Evolutionary conservation across 257 asterid genomes (phyloP).

Genomic region (Rhazya stricta): DNA sequence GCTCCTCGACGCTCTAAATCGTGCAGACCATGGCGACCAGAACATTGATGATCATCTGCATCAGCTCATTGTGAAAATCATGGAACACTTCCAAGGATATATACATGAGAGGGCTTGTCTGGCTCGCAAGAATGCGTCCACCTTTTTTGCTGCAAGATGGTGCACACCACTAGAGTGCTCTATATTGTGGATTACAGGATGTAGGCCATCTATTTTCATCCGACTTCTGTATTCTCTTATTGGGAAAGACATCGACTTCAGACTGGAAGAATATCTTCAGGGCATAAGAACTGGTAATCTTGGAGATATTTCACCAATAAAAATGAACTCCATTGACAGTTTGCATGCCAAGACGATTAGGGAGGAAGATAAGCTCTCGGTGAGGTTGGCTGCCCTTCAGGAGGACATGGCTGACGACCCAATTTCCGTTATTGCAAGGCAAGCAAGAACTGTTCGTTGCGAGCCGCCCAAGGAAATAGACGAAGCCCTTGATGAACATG

Average conservation of each 20-base stretch:
- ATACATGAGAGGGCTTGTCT: slow-evolving; percentile 10
- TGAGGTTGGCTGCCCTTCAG: slow-evolving; percentile 29
- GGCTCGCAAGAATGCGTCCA: slow-evolving; percentile 21
- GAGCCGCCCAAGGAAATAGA: not conserved
- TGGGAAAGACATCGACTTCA: slow-evolving; percentile 22
- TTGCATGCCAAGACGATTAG: slow-evolving; percentile 17
- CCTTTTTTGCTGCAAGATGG: slow-evolving; percentile 31
- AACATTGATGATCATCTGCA: not conserved
- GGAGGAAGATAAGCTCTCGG: slow-evolving; percentile 27
- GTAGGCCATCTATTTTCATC: slow-evolving; percentile 35
- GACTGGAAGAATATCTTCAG: slow-evolving; percentile 16
- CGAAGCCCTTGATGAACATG: slow-evolving; percentile 24
- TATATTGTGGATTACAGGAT: slow-evolving; percentile 34
- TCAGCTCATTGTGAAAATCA: slow-evolving; percentile 10
- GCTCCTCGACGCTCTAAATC: not conserved
- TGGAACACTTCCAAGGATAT: slow-evolving; percentile 40
- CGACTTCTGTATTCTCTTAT: slow-evolving; percentile 33
- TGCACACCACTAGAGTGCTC: slow-evolving; percentile 34
- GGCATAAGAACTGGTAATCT: not conserved
- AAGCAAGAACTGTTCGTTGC: not conserved
- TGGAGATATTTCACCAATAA: slow-evolving; percentile 6
- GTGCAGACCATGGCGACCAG: not conserved
- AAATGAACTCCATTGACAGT: slow-evolving; percentile 26
- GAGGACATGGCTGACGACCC: slow-evolving; percentile 40
- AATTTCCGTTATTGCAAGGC: slow-evolving; percentile 17